Evolutionary conservation across 495 filamentous ascomycete genomes (phyloP), one percentile per base, ranked within the genome.

Genomic region (Daldinia loculata): DNA sequence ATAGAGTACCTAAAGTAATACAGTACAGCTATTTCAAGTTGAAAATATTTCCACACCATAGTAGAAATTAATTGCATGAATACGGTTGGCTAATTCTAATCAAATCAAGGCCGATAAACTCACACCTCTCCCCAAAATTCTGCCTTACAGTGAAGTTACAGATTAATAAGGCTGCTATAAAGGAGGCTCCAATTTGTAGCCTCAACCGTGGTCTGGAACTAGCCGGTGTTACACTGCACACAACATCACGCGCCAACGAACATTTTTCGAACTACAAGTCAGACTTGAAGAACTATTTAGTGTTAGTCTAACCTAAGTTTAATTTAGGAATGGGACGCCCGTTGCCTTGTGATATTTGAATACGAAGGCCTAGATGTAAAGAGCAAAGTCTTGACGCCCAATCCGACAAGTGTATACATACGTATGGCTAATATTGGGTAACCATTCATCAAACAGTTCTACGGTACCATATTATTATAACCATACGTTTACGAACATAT

Each of bases 171-270:
- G 43, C 43, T 48, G 17, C 43, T 48, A 48, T 24, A 22, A 19
- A 48, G 43, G 43, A 48, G 43, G 60, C 60, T 48, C 48, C 52
- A 62, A 34, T 50, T 41, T 51, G 30, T 15, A 62, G 34, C 60
- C 48, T 48, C 43, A 48, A 48, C 17, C 19, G 3, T 48, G 43
- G 43, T 22, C 43, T 48, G 17, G 43, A 48, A 48, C 8, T 48
- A 48, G 9, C 17, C 43, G 43, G 19, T 48, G 43, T 48, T 48
- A 48, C 43, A 48, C 19, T 22, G 17, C 43, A 48, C 19, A 48
- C 2, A 24, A 48, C 43, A 48, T 48, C 43, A 48, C 43, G 43
- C 43, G 43, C 43, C 43, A 48, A 22, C 43, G 22, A 48, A 48
- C 43, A 22, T 48, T 48, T 48, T 48, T 48, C 43, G 43, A 48